Conservation (phyloP, 257 asterid genomes). For the Rubia yunnanensis region DNA sequence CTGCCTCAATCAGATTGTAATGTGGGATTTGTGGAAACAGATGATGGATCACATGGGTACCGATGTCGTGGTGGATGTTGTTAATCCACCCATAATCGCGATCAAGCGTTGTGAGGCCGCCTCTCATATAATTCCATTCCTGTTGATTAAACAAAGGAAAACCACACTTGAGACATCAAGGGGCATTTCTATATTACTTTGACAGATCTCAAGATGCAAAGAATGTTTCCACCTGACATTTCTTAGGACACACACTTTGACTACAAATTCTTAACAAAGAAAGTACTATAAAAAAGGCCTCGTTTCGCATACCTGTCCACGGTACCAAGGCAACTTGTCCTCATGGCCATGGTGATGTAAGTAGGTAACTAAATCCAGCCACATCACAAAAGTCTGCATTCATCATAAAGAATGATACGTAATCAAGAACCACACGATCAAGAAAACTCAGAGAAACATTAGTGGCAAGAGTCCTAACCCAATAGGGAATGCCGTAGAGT, state of each 20-base stretch:
- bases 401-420: not conserved
- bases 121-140: constrained; percentile 93
- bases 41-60: constrained; percentile 87
- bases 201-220: constrained; percentile 1
- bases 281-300: not conserved
- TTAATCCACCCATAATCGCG: constrained; percentile 88
- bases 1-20: constrained; percentile 78
- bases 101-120: constrained; percentile 81
- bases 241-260: constrained; percentile 7
- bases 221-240: not conserved
- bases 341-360: constrained; percentile 48
- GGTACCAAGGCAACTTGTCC: constrained; percentile 42
- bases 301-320: constrained; percentile 30
- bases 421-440: not conserved
- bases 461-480: constrained; percentile 34
- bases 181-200: not conserved
- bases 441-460: not conserved
- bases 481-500: constrained; percentile 81
- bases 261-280: not conserved
- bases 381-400: constrained; percentile 34
- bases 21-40: constrained; percentile 96
- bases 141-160: constrained; percentile 18
- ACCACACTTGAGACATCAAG: not conserved
- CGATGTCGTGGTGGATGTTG: constrained; percentile 88
- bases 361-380: constrained; percentile 43